Conservation (phyloP, 345 rosid species). For the Theobroma cacao region DNA sequence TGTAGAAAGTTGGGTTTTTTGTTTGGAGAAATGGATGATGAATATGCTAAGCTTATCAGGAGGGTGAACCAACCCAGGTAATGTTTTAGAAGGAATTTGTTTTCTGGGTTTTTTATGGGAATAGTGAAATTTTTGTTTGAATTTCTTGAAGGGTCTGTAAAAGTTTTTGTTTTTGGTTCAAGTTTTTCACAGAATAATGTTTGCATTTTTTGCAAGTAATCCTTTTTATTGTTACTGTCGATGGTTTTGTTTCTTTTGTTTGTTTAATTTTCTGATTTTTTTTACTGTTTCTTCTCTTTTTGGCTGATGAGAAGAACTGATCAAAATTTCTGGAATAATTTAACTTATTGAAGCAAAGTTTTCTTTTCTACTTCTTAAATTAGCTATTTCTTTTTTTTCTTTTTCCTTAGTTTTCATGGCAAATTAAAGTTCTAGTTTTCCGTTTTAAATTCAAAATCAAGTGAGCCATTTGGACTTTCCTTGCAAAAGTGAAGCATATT, state of each 20-base stretch:
- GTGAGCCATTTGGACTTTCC: neutral
- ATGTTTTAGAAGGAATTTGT: neutral
- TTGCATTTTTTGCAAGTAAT: slow-evolving; percentile 17
- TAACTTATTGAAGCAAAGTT: neutral
- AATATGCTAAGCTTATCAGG: slow-evolving; percentile 79
- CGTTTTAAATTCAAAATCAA: neutral
- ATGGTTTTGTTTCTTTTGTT: neutral
- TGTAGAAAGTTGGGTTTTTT: neutral
- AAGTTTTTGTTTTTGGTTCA: slow-evolving; percentile 7
- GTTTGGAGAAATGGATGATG: slow-evolving; percentile 57
- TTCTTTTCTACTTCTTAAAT: neutral
- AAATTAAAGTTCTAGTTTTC: neutral
- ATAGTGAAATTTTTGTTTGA: neutral
- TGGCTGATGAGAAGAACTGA: neutral
- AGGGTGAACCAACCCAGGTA: slow-evolving; percentile 93
- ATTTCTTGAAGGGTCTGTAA: neutral
- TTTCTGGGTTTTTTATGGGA: slow-evolving; percentile 6
- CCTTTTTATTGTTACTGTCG: neutral
- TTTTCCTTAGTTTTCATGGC: neutral
- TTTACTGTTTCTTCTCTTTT: neutral
- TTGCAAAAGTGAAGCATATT: neutral
- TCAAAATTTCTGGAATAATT: neutral
- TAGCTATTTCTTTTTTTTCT: neutral
- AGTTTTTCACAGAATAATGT: neutral
- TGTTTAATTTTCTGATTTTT: neutral